Percentiles rank a stretch among this genome's conserved stretches.
Evolutionary conservation across 2,329 filamentous ascomycete species (phyloP).

Genomic region (Mycosphaerelloides madeirae): DNA sequence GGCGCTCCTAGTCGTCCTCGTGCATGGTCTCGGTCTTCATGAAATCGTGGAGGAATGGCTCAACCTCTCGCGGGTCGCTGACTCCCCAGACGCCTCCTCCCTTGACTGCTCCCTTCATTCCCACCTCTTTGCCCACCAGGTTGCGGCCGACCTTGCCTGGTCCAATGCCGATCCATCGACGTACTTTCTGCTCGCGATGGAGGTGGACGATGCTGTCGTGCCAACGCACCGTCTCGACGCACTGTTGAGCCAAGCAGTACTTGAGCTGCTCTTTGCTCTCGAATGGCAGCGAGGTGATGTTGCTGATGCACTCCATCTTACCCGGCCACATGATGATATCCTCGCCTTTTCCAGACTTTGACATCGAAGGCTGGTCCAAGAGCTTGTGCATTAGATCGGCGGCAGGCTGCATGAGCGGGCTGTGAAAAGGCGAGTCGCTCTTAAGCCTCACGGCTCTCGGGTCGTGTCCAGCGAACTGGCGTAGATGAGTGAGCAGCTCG

Average conservation of each 20-base stretch:
- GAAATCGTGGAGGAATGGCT: conserved; percentile 42
- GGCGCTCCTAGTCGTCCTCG: conserved; percentile 29
- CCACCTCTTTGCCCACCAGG: conserved; percentile 90
- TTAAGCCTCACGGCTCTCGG: conserved; percentile 81
- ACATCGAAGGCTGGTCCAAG: conserved; percentile 53
- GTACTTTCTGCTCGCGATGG: conserved; percentile 74
- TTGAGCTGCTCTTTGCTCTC: conserved; percentile 67
- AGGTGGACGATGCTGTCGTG: conserved; percentile 90
- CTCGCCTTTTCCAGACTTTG: conserved; percentile 45
- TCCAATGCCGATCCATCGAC: conserved; percentile 85
- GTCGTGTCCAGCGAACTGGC: conserved; percentile 88
- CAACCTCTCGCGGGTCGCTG: conserved; percentile 62
- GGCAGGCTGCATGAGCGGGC: conserved; percentile 83
- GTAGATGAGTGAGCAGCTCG: conserved; percentile 74
- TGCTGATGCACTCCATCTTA: conserved; percentile 72
- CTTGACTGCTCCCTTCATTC: conserved; percentile 76
- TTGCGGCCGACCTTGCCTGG: conserved; percentile 92
- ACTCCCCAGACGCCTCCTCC: conserved; percentile 92
- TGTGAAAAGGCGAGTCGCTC: conserved; percentile 86
- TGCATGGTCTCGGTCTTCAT: conserved; percentile 42
- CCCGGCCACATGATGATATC: conserved; percentile 74
- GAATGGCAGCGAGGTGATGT: conserved; percentile 78
- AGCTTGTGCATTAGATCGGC: conserved; percentile 67
- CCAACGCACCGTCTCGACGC: conserved; percentile 89
- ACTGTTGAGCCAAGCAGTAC: conserved; percentile 72